These are phyloP conservation scores for Skeletonema costatum DNA, from an alignment of 108 stramenopile species.

Conservation along the genomic window DNA sequence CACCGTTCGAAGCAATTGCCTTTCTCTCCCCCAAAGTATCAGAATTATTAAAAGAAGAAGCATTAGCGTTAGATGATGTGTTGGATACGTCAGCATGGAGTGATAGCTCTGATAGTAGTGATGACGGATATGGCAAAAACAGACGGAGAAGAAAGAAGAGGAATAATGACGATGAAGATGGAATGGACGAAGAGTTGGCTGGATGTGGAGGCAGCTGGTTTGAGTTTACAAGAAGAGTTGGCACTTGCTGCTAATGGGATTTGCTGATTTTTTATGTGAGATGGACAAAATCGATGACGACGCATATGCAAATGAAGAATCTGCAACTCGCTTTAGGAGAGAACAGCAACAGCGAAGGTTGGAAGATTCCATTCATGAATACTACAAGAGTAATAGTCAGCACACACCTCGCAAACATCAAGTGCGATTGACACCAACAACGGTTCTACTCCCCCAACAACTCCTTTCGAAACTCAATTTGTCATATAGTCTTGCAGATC, in stretches of 20 bases:
- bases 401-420: background rate
- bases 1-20: conserved; percentile 32
- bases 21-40: conserved; percentile 49
- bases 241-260: conserved; percentile 34
- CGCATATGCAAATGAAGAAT: conserved; percentile 1
- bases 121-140: background rate
- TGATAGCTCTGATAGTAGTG: conserved; percentile 3
- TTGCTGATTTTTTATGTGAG: conserved; percentile 37
- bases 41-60: conserved; percentile 49
- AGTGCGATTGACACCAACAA: background rate
- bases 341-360: background rate
- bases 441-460: background rate
- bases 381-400: conserved; percentile 9
- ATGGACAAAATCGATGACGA: conserved; percentile 41
- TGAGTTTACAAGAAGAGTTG: conserved; percentile 45
- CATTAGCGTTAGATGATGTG: conserved; percentile 39
- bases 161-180: conserved; percentile 27
- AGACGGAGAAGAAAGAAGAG: conserved; percentile 8
- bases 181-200: conserved; percentile 39
- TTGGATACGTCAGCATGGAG: conserved; percentile 15
- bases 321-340: background rate
- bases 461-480: conserved; percentile 8
- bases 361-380: conserved; percentile 23
- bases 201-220: conserved; percentile 28
- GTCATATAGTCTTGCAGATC: conserved; percentile 38